Evolutionary conservation across 2,329 filamentous ascomycete species (phyloP), one percentile per base, ranked within the genome.

Genomic region (Grosmannia clavigera): DNA sequence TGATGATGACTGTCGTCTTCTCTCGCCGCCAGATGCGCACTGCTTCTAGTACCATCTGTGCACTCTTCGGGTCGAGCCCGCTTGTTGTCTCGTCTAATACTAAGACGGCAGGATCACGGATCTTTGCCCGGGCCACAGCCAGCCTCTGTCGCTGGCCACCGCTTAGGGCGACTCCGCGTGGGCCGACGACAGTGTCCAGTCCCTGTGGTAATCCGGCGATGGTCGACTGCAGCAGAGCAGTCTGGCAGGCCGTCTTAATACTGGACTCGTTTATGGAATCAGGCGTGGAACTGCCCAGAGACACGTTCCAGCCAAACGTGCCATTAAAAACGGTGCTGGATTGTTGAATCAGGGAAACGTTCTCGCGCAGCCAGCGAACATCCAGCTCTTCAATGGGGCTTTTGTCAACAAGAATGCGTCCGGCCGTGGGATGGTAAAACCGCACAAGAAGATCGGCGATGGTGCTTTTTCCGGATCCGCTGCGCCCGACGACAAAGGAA

Each of bases 401-500:
- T 0, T 81, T 84, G 67, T 95, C 90, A 11, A 97, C 74, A 0
- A 79, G 69, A 19, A 96, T 84, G 0, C 80, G 71, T 0, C 92
- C 92, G 0, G 74, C 74, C 0, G 74, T 71, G 0, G 88, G 82
- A 7, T 81, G 75, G 68, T 96, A 96, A 66, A 95, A 88, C 14
- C 85, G 82, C 57, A 91, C 78, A 0, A 97, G 77, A 0, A 97
- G 77, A 68, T 90, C 90, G 1, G 87, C 85, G 1, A 97, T 68
- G 0, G 92, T 97, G 66, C 90, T 96, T 71, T 97, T 97, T 0
- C 92, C 92, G 2, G 90, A 96, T 0, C 94, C 94, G 67, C 90
- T 96, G 66, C 80, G 81, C 0, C 92, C 94, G 57, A 96, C 82
- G 2, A 97, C 77, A 67, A 94, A 96, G 0, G 85, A 90, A 3